These are phyloP conservation scores for Adansonia rubrostipa DNA, from an alignment of 441 rosid genomes.

Conservation along the genomic window DNA sequence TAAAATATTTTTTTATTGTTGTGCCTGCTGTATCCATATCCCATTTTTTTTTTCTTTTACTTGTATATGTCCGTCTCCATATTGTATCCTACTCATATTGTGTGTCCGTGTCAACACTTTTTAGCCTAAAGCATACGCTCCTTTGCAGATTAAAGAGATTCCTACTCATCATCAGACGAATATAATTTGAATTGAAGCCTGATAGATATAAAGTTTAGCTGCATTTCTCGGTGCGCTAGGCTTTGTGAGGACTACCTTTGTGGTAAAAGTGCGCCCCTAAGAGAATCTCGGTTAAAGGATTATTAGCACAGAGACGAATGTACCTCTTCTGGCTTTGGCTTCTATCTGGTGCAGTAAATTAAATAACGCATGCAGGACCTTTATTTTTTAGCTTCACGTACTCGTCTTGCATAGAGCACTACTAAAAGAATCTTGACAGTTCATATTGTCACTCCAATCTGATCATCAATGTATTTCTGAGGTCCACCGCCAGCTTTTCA, in stretches of 20 bases:
- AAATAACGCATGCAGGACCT: neutral
- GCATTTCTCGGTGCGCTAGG: neutral
- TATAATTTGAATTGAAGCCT: conserved; percentile 14
- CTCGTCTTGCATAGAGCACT: neutral
- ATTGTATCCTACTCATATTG: no score
- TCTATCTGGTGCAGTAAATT: neutral
- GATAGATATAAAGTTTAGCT: neutral
- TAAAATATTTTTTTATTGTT: no score
- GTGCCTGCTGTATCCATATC: no score
- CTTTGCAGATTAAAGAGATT: conserved; percentile 10
- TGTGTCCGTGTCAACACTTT: no score
- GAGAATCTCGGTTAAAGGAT: conserved; percentile 7
- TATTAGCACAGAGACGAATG: neutral
- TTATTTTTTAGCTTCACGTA: neutral
- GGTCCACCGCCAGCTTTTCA: neutral
- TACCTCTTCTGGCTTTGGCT: neutral
- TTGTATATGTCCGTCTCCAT: no score
- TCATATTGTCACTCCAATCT: neutral
- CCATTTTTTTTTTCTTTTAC: no score
- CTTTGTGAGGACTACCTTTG: conserved; percentile 3
- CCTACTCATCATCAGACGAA: neutral
- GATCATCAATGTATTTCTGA: neutral
- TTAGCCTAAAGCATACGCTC: neutral
- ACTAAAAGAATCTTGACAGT: neutral
- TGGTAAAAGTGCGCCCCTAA: neutral